These are phyloP conservation scores for Halteria grandinella DNA, from an alignment of 73 alveolate species.

Conservation along the genomic window DNA sequence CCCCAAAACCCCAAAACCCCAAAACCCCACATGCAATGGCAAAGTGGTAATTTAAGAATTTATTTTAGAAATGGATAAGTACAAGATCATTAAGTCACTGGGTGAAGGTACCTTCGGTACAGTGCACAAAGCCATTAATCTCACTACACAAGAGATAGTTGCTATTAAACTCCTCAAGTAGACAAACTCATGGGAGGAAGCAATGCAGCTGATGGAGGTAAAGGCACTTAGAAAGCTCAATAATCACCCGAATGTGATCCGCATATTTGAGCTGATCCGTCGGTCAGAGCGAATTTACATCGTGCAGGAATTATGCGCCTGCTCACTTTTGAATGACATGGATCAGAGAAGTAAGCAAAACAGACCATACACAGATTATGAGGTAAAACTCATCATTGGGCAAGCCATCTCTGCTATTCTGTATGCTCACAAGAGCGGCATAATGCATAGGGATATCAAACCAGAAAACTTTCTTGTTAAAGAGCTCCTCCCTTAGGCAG, in stretches of 20 bases:
- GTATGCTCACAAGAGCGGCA: conserved; percentile 62
- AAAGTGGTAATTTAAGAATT: no score
- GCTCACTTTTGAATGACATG: conserved; percentile 53
- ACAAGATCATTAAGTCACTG: conserved; percentile 83
- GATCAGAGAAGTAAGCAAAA: conserved; percentile 22
- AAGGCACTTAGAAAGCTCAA: conserved; percentile 20
- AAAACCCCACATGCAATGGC: no score
- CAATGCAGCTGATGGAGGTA: conserved; percentile 6
- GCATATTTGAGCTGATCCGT: conserved; percentile 61
- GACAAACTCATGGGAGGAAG: conserved; percentile 35
- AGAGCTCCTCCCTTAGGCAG: no score
- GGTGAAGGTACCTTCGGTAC: conserved; percentile 98
- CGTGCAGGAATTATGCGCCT: conserved; percentile 68
- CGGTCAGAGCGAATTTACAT: conserved; percentile 44
- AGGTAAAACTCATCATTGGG: conserved; percentile 56
- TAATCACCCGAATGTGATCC: conserved; percentile 24
- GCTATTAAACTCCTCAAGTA: conserved; percentile 36
- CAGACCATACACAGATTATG: conserved; percentile 50
- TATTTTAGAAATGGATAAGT: conserved; percentile 80
- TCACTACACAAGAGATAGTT: conserved; percentile 40
- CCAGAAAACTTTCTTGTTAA: conserved; percentile 73
- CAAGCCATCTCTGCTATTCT: conserved; percentile 61
- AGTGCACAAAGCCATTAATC: conserved; percentile 75
- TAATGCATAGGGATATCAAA: conserved; percentile 73
- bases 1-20: no score